These are phyloP conservation scores for Fomitopsis pulvina DNA, from an alignment of 768 basidiomycete species.

Conservation along the genomic window DNA sequence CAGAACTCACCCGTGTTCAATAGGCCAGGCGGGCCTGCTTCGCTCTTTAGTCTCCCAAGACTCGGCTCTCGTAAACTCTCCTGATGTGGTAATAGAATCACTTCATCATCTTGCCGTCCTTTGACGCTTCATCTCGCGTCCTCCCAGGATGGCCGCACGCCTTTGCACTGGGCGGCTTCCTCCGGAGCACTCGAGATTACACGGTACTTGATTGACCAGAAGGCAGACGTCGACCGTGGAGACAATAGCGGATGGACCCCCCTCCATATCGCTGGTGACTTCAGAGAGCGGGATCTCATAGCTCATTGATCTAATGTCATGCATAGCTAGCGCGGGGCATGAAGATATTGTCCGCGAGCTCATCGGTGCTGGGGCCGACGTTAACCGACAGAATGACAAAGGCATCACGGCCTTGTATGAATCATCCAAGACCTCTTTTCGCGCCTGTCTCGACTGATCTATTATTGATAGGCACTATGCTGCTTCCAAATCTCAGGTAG, in stretches of 20 bases:
- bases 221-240: conserved; percentile 58
- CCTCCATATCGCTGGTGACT: conserved; percentile 68
- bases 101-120: neutral
- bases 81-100: conserved; percentile 53
- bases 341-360: conserved; percentile 71
- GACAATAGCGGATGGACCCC: conserved; percentile 74
- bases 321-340: conserved; percentile 73
- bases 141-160: conserved; percentile 65
- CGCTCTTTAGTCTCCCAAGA: conserved; percentile 59
- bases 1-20: neutral
- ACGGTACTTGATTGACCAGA: conserved; percentile 62
- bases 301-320: neutral
- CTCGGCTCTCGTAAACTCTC: conserved; percentile 50
- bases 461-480: conserved; percentile 70
- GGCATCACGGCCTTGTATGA: conserved; percentile 79
- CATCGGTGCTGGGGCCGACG: conserved; percentile 76
- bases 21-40: conserved; percentile 70
- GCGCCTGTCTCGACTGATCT: neutral
- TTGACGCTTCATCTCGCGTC: neutral
- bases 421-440: neutral
- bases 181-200: conserved; percentile 63
- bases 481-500: conserved; percentile 84
- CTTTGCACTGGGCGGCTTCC: conserved; percentile 83
- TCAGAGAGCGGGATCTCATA: neutral
- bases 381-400: conserved; percentile 76